Conservation (phyloP, 2,329 filamentous ascomycete genomes). For the Beauveria bassiana region DNA sequence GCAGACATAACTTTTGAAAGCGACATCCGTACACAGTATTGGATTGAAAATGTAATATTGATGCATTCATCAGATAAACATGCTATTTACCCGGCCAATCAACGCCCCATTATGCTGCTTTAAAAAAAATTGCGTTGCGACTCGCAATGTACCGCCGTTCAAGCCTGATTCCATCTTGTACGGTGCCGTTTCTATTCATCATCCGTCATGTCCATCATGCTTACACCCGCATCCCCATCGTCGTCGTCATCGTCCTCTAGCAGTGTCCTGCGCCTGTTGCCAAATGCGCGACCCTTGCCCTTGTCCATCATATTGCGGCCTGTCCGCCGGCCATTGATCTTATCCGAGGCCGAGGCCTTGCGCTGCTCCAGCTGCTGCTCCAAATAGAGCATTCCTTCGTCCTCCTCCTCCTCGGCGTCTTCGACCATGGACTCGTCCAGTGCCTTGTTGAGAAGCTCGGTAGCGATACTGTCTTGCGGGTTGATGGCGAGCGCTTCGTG, state of each 20-base stretch:
- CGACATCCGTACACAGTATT: neutral
- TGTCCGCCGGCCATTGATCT: conserved; percentile 23
- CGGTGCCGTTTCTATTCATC: conserved; percentile 31
- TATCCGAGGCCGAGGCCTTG: conserved; percentile 36
- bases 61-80: neutral
- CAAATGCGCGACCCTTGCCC: conserved; percentile 37
- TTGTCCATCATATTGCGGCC: conserved; percentile 28
- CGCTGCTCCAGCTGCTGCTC: conserved; percentile 43
- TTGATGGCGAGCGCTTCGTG: conserved; percentile 77
- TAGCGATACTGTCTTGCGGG: conserved; percentile 74
- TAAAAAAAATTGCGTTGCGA: neutral
- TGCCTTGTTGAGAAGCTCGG: conserved; percentile 67
- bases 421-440: conserved; percentile 51
- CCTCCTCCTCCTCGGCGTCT: conserved; percentile 37
- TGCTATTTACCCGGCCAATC: conserved; percentile 1
- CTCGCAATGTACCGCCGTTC: neutral
- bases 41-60: neutral
- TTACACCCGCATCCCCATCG: conserved; percentile 30
- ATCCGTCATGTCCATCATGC: conserved; percentile 50
- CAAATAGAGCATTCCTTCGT: conserved; percentile 39
- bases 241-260: conserved; percentile 30
- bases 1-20: no score
- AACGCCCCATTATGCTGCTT: conserved; percentile 3
- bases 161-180: neutral
- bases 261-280: conserved; percentile 23